Percentiles rank a stretch among this genome's conserved stretches.
Evolutionary conservation across 2,329 filamentous ascomycete species (phyloP).

Genomic region (Sphaerulina musiva): DNA sequence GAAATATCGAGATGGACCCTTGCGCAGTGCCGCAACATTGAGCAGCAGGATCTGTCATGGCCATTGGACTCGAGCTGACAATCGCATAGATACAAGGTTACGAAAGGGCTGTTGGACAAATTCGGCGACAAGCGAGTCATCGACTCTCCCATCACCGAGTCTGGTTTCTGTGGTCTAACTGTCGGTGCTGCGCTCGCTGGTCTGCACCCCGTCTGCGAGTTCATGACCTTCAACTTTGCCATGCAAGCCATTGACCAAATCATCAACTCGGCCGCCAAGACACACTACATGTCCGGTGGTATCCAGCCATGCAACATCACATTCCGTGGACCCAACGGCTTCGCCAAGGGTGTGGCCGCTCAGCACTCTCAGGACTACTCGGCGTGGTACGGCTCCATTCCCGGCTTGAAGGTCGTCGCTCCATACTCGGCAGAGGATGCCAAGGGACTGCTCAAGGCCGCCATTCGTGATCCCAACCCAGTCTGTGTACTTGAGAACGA

Average conservation of each 20-base stretch:
- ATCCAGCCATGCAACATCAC: slow-evolving; percentile 99
- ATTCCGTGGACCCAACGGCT: slow-evolving; percentile 98
- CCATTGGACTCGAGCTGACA: slow-evolving; percentile 35
- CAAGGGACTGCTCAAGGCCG: slow-evolving; percentile 95
- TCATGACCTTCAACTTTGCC: slow-evolving; percentile 99
- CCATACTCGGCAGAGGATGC: slow-evolving; percentile 97
- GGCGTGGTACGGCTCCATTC: slow-evolving; percentile 97
- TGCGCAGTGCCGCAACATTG: not conserved
- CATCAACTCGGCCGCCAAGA: slow-evolving; percentile 98
- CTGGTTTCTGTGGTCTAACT: slow-evolving; percentile 87
- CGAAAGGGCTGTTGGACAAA: slow-evolving; percentile 91
- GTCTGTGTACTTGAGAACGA: slow-evolving; percentile 62
- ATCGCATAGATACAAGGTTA: slow-evolving; percentile 78
- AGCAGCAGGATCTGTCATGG: not conserved
- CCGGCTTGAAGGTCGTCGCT: slow-evolving; percentile 90
- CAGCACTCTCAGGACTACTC: slow-evolving; percentile 99
- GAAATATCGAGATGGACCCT: no score
- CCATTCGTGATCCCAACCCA: slow-evolving; percentile 96
- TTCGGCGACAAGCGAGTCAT: slow-evolving; percentile 98
- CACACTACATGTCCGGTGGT: slow-evolving; percentile 99
- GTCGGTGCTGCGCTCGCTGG: slow-evolving; percentile 92
- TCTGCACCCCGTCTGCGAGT: slow-evolving; percentile 92
- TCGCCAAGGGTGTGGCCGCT: slow-evolving; percentile 87
- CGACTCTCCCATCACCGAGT: slow-evolving; percentile 97
- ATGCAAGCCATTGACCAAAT: slow-evolving; percentile 99